Conservation (phyloP, 2,329 filamentous ascomycete species). For the Botrytis sinoallii region DNA sequence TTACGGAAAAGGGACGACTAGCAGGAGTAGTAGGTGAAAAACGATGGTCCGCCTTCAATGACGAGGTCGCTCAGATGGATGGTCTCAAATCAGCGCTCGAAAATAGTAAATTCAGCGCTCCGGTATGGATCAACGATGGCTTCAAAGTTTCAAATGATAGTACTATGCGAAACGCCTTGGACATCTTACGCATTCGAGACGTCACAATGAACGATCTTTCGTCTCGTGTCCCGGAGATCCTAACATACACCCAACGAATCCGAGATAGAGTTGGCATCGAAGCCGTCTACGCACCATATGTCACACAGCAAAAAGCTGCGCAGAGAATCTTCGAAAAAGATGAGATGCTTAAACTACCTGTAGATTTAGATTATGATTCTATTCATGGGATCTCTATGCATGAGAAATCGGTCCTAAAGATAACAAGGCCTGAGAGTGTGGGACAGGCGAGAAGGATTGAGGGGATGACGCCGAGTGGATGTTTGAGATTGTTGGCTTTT, state of each 20-base stretch:
- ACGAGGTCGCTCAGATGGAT: slow-evolving; percentile 64
- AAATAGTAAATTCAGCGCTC: slow-evolving; percentile 54
- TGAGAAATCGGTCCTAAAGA: slow-evolving; percentile 68
- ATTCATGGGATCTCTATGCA: slow-evolving; percentile 75
- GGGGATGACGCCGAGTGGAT: slow-evolving; percentile 64
- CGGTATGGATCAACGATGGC: slow-evolving; percentile 66
- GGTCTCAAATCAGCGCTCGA: slow-evolving; percentile 62
- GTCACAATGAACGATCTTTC: slow-evolving; percentile 57
- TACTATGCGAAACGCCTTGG: slow-evolving; percentile 67
- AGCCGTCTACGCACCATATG: slow-evolving; percentile 82
- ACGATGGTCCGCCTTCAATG: slow-evolving; percentile 70
- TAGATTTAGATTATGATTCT: slow-evolving; percentile 70
- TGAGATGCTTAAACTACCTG: slow-evolving; percentile 69
- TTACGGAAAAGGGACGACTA: slow-evolving; percentile 73
- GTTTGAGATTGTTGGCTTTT: slow-evolving; percentile 58
- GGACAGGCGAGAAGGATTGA: slow-evolving; percentile 87
- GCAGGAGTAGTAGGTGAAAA: slow-evolving; percentile 76
- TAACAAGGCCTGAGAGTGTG: slow-evolving; percentile 75
- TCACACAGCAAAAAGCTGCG: slow-evolving; percentile 66
- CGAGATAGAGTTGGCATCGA: slow-evolving; percentile 74
- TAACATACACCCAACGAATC: slow-evolving; percentile 55
- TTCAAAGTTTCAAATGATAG: slow-evolving; percentile 67
- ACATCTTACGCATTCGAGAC: slow-evolving; percentile 69
- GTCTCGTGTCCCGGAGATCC: slow-evolving; percentile 54
- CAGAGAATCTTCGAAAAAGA: slow-evolving; percentile 70